Evolutionary conservation across 805 yeast genomes (phyloP), one percentile per base, ranked within the genome.

Genomic region (Schizosaccharomyces osmophilus): DNA sequence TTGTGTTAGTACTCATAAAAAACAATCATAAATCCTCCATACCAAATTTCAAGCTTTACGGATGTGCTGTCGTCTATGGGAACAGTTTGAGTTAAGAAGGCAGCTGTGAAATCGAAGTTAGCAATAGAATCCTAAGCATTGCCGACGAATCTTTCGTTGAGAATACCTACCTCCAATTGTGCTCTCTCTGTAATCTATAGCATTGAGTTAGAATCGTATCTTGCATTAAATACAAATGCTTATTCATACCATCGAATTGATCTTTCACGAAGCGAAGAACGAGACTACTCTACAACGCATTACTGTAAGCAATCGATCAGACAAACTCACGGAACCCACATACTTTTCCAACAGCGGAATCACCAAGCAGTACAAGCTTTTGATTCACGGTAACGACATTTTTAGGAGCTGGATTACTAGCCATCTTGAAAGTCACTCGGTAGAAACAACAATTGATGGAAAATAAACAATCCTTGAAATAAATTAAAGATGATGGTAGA

Each of bases 51-150:
- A 15, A 17, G 24, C 22, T 39, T 59, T 39, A 59, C 57, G 6
- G 48, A 17, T 42, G 55, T 51, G 48, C 43, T 57, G 32, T 61
- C 59, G 29, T 61, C 79, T 6, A 80, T 65, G 11, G 75, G 74
- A 13, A 85, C 75, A 11, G 84, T 82, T 69, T 88, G 94, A 19
- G 97, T 87, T 48, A 93, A 78, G 71, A 90, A 93, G 0, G 97
- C 98, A 3, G 98, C 99, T 57, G 17, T 22, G n/a, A 9, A 45
- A n/a, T n/a, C 4, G 9, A 22, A 6, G 26, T n/a, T 19, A 24
- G 31, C 43, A 57, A 41, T 3, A 17, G 3, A 13, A 36, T 15
- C 11, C 24, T 19, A 4, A 41, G 9, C 6, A 57, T 15, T 29
- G 5, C 32, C 5, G 32, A 32, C 15, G 36, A 32, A 29, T 3